These are phyloP conservation scores for Sideroxylon spinosum DNA, from an alignment of 179 eudicot genomes.

Conservation along the genomic window DNA sequence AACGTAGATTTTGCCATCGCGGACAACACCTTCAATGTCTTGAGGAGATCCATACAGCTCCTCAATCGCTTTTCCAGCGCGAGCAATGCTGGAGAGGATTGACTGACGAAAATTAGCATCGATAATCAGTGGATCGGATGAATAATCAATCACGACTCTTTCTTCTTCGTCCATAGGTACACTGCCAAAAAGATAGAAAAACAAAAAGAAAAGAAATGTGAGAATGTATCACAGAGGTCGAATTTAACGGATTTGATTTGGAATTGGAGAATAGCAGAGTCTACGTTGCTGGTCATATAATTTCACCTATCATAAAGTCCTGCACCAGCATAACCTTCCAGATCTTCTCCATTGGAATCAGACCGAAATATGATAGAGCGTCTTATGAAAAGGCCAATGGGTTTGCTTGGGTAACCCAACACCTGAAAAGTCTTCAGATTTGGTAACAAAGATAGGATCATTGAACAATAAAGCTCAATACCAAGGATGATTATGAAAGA, in stretches of 20 bases:
- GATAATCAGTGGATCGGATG: conserved; percentile 55
- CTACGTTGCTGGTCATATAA: neutral
- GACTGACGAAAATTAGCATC: conserved; percentile 59
- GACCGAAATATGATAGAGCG: conserved; percentile 93
- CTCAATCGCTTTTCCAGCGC: conserved; percentile 76
- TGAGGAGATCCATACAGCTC: conserved; percentile 91
- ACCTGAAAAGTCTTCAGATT: conserved; percentile 41
- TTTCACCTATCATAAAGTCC: conserved; percentile 94
- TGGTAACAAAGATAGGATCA: neutral
- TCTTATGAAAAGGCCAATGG: conserved; percentile 79
- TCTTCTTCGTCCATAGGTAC: conserved; percentile 98
- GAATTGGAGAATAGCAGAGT: neutral
- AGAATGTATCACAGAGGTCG: too few species aligned
- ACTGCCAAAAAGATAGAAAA: conserved; percentile 30
- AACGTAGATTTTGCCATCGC: conserved; percentile 48
- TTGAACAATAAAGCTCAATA: neutral
- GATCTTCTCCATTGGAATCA: conserved; percentile 98
- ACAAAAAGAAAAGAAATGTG: neutral
- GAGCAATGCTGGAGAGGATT: conserved; percentile 71
- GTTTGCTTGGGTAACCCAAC: conserved; percentile 95
- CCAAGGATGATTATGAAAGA: neutral
- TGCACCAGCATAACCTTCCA: conserved; percentile 99
- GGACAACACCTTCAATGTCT: conserved; percentile 94
- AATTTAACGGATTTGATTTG: neutral
- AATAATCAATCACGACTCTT: conserved; percentile 76